Base-by-base conservation (phyloP, 1,139 yeast genomes). In the Sugiyamaella castrensis region DNA sequence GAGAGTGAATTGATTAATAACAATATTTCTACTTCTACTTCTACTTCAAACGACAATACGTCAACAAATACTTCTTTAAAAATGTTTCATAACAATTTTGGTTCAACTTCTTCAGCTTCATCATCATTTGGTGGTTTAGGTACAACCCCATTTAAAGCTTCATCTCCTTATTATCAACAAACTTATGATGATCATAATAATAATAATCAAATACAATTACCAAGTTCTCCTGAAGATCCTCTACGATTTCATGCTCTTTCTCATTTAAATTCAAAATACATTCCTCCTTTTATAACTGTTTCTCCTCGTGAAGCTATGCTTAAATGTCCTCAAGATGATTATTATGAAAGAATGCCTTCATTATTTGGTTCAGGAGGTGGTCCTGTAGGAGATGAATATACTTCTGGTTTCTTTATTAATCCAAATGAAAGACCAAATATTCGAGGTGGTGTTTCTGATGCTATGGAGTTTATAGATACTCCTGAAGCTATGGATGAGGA, bases 401-500 rank as follows among this genome's bases (percentile, higher is more conserved):
- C 48, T 26, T 33, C 43, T 32, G 37, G 34, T 9, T 38, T 50
- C 15, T 47, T 47, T 36, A 34, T 50, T 19, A 50, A 50, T 42
- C 51, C 53, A 10, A 42, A 29, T 11, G 43, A 44, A 42, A 33
- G 46, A 1, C 46, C 46, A 6, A 42, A 28, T 26, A 16, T 29
- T 27, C 16, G 36, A 15, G 46, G 46, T 8, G 46, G 46, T 15
- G 46, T 40, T 29, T 26, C 41, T n/a, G 49, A 33, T 36, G 34
- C 43, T 10, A 43, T 43, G 46, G 46, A 37, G 12, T 37, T 43
- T 30, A 10, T 43, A 7, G 46, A 43, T 19, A 43, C 46, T 16
- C 58, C 62, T 5, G 65, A 60, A 44, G 57, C 56, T 33, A 48
- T 53, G 50, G 61, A 54, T 29, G 62, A 56, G 24, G 61, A 57